Base-by-base conservation (phyloP, 768 basidiomycete species). In the Suillus alpinus region DNA sequence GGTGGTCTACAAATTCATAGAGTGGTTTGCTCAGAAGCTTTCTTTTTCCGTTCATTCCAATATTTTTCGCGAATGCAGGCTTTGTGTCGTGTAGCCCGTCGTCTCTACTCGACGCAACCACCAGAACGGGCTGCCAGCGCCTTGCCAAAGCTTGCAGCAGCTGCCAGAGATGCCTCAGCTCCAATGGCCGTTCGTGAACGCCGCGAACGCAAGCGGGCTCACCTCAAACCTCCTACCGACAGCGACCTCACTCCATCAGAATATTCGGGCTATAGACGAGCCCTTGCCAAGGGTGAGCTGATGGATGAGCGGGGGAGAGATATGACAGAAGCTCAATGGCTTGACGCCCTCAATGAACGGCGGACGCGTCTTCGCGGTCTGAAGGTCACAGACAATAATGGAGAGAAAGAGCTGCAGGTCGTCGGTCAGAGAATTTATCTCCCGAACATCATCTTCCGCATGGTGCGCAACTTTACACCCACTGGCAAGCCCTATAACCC, bases 361-460 rank as follows among this genome's bases (percentile, higher is more conserved):
- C 81, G 90, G 61, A 79, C 81, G 36, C 84, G 91, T 20, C 69
- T 92, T 55, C 91, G 91, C 65, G 91, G 91, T 73, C 74, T 87
- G 63, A 76, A 76, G 57, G 75, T 73, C 34, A 75, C 77, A 41
- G 73, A 76, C 62, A 71, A 71, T 43, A 66, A 72, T 14, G 81
- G 80, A 16, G 75, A 80, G 43, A 68, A 72, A 51, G 77, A 82
- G 52, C 76, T 78, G 9, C 76, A 81, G 64, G 83, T 94, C 58
- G 82, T 93, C 58, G 95, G 91, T 58, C 86, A 89, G 67, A 86
- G 86, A 64, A 81, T 97, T 26, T 97, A 94, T 77, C 87, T 98
- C 40, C 95, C 95, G 43, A 96, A 98, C 74, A 80, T 89, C 70
- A 74, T 91, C 62, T 88, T 96, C 74, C 83, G 84, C 59, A 81